Conservation (phyloP, 176 grass and related monocot genomes). For the Aegilops speltoides region DNA sequence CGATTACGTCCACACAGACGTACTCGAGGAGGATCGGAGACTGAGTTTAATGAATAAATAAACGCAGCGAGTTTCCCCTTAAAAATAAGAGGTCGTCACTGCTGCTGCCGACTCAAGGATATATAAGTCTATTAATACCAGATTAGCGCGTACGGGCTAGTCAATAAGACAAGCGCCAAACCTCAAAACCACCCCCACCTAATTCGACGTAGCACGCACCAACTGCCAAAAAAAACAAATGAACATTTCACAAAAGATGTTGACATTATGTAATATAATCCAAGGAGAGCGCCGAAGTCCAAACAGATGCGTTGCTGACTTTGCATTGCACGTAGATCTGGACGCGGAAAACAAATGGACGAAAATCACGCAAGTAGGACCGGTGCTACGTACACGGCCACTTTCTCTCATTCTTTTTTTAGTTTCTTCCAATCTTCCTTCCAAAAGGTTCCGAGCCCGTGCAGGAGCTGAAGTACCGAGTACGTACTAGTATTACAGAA, state of each 20-base stretch:
- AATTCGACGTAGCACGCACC: neutral
- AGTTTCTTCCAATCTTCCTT: neutral
- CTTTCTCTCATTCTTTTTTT: neutral
- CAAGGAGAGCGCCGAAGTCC: neutral
- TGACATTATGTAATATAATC: slow-evolving; percentile 7
- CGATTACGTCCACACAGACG: too few species aligned
- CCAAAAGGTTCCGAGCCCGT: neutral
- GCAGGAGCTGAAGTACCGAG: too few species aligned
- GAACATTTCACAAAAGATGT: slow-evolving; percentile 21
- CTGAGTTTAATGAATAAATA: too few species aligned
- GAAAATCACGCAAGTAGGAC: too few species aligned
- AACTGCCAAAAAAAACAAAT: neutral
- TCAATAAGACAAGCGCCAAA: slow-evolving; percentile 10
- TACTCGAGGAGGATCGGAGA: too few species aligned
- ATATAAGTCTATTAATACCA: too few species aligned
- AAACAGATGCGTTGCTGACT: slow-evolving; percentile 24
- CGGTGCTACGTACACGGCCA: neutral
- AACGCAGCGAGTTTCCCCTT: too few species aligned
- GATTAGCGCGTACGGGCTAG: neutral
- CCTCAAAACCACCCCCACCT: slow-evolving; percentile 33
- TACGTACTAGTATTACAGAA: too few species aligned
- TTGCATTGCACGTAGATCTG: neutral
- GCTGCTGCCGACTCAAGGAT: too few species aligned
- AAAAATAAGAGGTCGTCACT: too few species aligned
- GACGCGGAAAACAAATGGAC: neutral